A percentile compares a stretch with the other conserved stretches of the same genome.
Evolutionary conservation across 1,139 yeast species (phyloP).

Genomic region (Pichia sp.): DNA sequence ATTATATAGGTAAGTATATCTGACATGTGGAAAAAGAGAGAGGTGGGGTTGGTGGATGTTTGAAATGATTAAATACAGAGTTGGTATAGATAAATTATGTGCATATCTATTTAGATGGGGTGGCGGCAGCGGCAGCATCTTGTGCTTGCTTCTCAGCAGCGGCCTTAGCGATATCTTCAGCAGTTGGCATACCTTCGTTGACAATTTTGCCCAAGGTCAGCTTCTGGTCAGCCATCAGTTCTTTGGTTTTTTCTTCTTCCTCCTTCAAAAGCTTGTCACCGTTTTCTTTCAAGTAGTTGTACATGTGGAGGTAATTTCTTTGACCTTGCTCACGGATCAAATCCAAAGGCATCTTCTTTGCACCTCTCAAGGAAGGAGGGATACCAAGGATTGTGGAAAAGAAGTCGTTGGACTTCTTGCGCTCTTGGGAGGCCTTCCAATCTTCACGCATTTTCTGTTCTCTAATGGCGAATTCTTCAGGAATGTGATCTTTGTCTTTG

Average conservation of each 20-base stretch:
- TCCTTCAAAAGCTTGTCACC: conserved; percentile 81
- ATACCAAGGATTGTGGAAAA: conserved; percentile 53
- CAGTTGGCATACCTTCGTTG: conserved; percentile 79
- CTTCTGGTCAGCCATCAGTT: conserved; percentile 71
- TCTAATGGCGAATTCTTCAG: conserved; percentile 77
- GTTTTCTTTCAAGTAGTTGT: conserved; percentile 78
- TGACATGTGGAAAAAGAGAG: neutral
- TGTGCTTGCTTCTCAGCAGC: conserved; percentile 32
- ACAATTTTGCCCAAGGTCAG: conserved; percentile 77
- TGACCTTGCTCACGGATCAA: conserved; percentile 90
- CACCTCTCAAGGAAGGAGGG: conserved; percentile 44
- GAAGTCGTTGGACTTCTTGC: conserved; percentile 20
- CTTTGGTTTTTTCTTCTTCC: conserved; percentile 75
- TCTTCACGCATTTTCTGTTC: conserved; percentile 68
- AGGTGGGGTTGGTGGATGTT: neutral
- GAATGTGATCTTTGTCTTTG: conserved; percentile 55
- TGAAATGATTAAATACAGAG: conserved; percentile 3
- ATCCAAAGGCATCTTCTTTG: conserved; percentile 84
- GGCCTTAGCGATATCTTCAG: conserved; percentile 75
- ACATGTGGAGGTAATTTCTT: conserved; percentile 79
- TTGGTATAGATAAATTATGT: neutral
- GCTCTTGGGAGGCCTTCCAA: conserved; percentile 59
- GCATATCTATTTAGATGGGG: neutral
- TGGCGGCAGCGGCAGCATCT: conserved; percentile 11
- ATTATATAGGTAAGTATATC: neutral